A percentile compares a stretch with the other conserved stretches of the same genome.
Conservation (phyloP, 1,139 yeast genomes). For the Hemisphaericaspora xylanilytica region DNA sequence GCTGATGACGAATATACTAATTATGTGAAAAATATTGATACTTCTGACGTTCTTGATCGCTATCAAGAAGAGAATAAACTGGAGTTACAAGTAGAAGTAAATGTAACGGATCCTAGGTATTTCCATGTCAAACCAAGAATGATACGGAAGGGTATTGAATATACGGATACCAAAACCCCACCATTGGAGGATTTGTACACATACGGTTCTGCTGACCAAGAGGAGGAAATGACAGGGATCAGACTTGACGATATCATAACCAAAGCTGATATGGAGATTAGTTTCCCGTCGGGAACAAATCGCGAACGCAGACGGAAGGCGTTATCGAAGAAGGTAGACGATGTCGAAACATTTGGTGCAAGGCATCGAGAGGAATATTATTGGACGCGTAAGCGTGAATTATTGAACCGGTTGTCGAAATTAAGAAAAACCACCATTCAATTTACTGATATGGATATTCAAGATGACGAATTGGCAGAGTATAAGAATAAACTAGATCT, state of each 20-base stretch:
- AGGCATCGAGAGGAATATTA: slow-evolving; percentile 23
- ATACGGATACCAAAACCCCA: slow-evolving; percentile 1
- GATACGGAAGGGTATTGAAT: slow-evolving; percentile 10
- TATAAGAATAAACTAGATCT: slow-evolving; percentile 17
- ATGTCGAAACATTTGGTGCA: slow-evolving; percentile 18
- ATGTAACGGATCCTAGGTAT: slow-evolving; percentile 8
- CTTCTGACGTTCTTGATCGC: slow-evolving; percentile 10
- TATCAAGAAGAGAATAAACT: slow-evolving; percentile 5
- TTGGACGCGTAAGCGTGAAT: slow-evolving; percentile 20
- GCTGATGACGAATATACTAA: slow-evolving; percentile 2
- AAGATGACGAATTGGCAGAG: slow-evolving; percentile 29
- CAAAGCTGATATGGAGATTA: slow-evolving; percentile 19
- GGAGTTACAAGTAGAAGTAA: slow-evolving; percentile 8
- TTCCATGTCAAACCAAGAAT: slow-evolving; percentile 8
- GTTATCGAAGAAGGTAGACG: slow-evolving; percentile 17
- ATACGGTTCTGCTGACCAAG: slow-evolving; percentile 7
- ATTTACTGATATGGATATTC: slow-evolving; percentile 22
- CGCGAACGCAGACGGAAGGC: slow-evolving; percentile 27
- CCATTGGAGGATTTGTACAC: slow-evolving; percentile 8
- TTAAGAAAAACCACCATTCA: slow-evolving; percentile 27
- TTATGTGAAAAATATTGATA: slow-evolving; percentile 12
- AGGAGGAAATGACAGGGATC: slow-evolving; percentile 5
- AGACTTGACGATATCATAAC: slow-evolving; percentile 4
- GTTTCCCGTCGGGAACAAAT: slow-evolving; percentile 24
- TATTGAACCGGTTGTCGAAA: slow-evolving; percentile 26